Percentiles rank a stretch among this genome's conserved stretches.
Conservation (phyloP, 768 basidiomycete species). For the Kwoniella sp. region DNA sequence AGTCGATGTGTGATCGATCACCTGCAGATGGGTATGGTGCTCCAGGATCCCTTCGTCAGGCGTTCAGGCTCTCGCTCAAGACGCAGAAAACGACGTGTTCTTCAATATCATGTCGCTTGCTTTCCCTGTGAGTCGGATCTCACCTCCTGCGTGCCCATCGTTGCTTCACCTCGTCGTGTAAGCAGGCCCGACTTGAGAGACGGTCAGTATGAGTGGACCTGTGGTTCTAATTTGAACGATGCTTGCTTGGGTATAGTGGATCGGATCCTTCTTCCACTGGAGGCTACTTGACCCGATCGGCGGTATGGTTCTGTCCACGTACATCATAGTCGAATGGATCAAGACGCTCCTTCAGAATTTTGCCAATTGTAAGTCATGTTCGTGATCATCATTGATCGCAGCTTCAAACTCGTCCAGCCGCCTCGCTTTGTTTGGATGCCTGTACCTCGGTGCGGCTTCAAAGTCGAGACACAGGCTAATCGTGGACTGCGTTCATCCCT, state of each 20-base stretch:
- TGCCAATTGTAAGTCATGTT: constrained; percentile 47
- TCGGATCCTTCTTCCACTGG: constrained; percentile 49
- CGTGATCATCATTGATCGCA: constrained; percentile 16
- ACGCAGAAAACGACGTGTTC: constrained; percentile 58
- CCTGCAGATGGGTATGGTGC: constrained; percentile 52
- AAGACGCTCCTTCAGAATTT: constrained; percentile 56
- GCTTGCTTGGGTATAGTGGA: constrained; percentile 29
- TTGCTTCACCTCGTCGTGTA: too few species aligned
- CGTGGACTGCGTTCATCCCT: too few species aligned
- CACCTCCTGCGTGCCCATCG: not conserved
- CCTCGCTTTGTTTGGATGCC: too few species aligned
- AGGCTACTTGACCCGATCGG: constrained; percentile 57
- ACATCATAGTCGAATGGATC: constrained; percentile 57
- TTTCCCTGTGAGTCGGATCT: constrained; percentile 50
- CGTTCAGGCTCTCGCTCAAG: constrained; percentile 57
- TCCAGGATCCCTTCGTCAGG: constrained; percentile 52
- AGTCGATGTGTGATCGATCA: too few species aligned
- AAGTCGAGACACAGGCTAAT: too few species aligned
- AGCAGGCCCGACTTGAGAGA: too few species aligned
- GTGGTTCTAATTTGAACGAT: too few species aligned
- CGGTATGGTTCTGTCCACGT: constrained; percentile 56
- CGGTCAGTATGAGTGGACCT: too few species aligned
- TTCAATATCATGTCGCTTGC: constrained; percentile 58
- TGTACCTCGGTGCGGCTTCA: too few species aligned
- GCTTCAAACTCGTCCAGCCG: not conserved